Evolutionary conservation across 805 yeast species (phyloP).

Genomic region (Isabelozyma rhagii): DNA sequence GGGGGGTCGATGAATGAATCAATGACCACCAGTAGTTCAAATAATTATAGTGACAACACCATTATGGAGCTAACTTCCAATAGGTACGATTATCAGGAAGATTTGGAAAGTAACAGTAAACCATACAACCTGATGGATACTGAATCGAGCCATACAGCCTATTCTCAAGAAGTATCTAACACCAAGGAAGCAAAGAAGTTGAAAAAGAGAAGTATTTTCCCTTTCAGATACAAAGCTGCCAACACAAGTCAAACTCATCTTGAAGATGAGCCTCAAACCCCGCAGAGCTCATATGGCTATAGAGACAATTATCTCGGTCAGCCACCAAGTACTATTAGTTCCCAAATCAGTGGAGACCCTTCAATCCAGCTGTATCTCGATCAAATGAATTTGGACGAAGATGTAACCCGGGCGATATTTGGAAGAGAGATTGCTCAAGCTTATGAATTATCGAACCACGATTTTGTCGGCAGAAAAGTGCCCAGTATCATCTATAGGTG

Average conservation of each 20-base stretch:
- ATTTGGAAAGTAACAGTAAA: constrained; percentile 3
- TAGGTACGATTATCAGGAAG: constrained; percentile 12
- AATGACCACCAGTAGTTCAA: constrained; percentile 1
- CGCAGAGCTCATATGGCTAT: neutral
- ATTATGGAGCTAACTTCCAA: constrained; percentile 4
- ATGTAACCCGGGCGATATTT: constrained; percentile 47
- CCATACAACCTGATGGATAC: neutral
- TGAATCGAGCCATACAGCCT: neutral
- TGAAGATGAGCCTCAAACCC: neutral
- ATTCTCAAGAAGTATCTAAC: constrained; percentile 2
- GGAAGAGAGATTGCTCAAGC: constrained; percentile 61
- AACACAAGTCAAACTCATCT: neutral
- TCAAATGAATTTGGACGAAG: constrained; percentile 32
- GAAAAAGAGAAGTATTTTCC: constrained; percentile 59
- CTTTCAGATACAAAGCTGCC: constrained; percentile 42
- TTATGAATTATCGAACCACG: constrained; percentile 48
- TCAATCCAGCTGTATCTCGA: constrained; percentile 29
- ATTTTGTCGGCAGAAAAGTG: constrained; percentile 42
- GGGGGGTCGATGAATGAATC: constrained; percentile 1
- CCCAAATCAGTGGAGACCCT: constrained; percentile 4
- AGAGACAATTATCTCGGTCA: neutral
- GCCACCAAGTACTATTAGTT: neutral
- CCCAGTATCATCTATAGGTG: constrained; percentile 82
- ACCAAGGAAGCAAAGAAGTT: constrained; percentile 40
- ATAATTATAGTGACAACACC: neutral